phyloP scores from a whole-genome alignment of 371 early-diverging fungal genomes.

The Actinomucor elegans region DNA sequence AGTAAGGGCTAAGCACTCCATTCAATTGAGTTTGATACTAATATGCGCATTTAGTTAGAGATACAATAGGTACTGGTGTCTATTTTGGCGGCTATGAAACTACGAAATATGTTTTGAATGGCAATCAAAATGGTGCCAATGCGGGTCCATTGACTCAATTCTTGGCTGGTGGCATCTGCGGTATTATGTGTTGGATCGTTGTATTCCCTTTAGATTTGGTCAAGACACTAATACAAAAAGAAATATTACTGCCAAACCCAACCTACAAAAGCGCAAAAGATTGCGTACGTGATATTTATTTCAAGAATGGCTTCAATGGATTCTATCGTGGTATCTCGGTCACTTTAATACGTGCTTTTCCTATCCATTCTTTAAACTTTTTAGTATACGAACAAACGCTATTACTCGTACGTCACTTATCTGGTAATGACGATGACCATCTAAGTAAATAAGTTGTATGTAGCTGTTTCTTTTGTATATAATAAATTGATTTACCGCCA shows the following conservation, averaged over 20 bases:
- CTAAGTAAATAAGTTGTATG: too few species aligned
- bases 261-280: slow-evolving; percentile 47
- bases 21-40: too few species aligned
- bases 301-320: slow-evolving; percentile 53
- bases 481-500: too few species aligned
- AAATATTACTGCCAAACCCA: slow-evolving; percentile 53
- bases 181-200: slow-evolving; percentile 77
- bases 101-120: slow-evolving; percentile 62
- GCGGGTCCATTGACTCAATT: slow-evolving; percentile 72
- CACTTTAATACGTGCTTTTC: slow-evolving; percentile 78
- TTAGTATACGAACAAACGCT: slow-evolving; percentile 66
- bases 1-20: too few species aligned
- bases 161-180: slow-evolving; percentile 79
- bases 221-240: slow-evolving; percentile 77
- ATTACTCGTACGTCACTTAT: slow-evolving; percentile 11
- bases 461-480: too few species aligned
- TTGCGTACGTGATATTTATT: slow-evolving; percentile 59
- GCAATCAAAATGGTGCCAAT: slow-evolving; percentile 23
- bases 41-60: slow-evolving; percentile 41
- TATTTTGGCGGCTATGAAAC: slow-evolving; percentile 83
- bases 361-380: slow-evolving; percentile 77
- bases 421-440: too few species aligned
- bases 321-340: slow-evolving; percentile 78
- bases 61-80: slow-evolving; percentile 74
- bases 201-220: slow-evolving; percentile 82